phyloP scores from a whole-genome alignment of 2,329 filamentous ascomycete genomes.

The Alternaria longipes region DNA sequence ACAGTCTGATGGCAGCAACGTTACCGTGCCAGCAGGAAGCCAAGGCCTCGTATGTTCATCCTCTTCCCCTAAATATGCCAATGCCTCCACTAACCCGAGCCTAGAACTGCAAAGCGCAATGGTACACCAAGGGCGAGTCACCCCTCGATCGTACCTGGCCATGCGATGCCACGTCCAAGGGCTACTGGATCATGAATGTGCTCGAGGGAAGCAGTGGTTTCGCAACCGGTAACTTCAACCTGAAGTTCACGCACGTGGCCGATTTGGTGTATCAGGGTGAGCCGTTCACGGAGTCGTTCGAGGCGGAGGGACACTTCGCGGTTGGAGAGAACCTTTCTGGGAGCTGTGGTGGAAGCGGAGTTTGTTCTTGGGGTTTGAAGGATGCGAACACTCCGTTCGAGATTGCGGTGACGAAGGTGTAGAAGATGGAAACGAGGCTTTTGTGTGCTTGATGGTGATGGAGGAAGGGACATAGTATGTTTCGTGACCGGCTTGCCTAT shows the following conservation, averaged over 20 bases:
- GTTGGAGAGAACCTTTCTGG: constrained; percentile 26
- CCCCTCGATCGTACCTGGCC: constrained; percentile 36
- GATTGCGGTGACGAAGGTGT: constrained; percentile 7
- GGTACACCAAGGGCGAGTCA: constrained; percentile 24
- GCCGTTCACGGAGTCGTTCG: constrained; percentile 25
- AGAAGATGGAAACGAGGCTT: not conserved
- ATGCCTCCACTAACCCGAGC: not conserved
- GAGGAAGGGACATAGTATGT: not conserved
- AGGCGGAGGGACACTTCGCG: constrained; percentile 27
- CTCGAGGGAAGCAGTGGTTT: constrained; percentile 21
- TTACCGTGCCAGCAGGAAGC: constrained; percentile 29
- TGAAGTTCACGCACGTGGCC: constrained; percentile 34
- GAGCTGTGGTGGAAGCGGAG: constrained; percentile 32
- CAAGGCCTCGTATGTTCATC: constrained; percentile 19
- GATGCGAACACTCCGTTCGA: not conserved
- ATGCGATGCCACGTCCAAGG: constrained; percentile 29
- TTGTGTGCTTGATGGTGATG: not conserved
- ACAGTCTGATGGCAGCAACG: constrained; percentile 5
- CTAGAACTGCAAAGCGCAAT: constrained; percentile 39
- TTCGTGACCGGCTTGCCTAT: not conserved
- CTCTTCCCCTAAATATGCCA: not conserved
- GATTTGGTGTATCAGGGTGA: constrained; percentile 22
- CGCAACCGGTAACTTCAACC: constrained; percentile 25
- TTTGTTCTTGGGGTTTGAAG: constrained; percentile 24
- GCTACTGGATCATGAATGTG: constrained; percentile 39